A percentile compares a stretch with the other conserved stretches of the same genome.
These are phyloP conservation scores for Digitaria exilis DNA, from an alignment of 202 grass and related monocot species.

Conservation along the genomic window DNA sequence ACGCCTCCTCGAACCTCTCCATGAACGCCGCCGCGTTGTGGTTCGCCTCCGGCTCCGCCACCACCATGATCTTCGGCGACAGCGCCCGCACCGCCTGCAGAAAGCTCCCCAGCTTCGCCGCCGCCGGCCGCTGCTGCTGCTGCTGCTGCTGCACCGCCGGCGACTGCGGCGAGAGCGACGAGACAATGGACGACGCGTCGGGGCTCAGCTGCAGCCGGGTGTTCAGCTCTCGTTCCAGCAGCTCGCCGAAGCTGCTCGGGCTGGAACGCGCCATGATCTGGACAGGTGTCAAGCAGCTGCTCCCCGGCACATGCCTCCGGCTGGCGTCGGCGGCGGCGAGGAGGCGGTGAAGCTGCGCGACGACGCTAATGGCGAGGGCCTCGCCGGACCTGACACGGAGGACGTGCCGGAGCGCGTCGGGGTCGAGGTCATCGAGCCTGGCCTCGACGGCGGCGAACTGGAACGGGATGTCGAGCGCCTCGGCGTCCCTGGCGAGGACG, in stretches of 20 bases:
- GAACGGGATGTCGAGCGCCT: slow-evolving; percentile 57
- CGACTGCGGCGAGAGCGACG: slow-evolving; percentile 18
- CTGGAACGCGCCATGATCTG: slow-evolving; percentile 46
- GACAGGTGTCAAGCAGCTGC: slow-evolving; percentile 14
- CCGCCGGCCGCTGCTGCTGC: too few species aligned
- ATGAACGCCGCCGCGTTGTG: slow-evolving; percentile 54
- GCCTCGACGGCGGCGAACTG: slow-evolving; percentile 44
- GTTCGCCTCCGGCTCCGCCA: slow-evolving; percentile 66
- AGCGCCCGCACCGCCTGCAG: slow-evolving; percentile 33
- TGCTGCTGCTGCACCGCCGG: background rate
- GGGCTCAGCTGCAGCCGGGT: slow-evolving; percentile 53
- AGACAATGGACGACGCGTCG: slow-evolving; percentile 31
- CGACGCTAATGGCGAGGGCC: slow-evolving; percentile 52
- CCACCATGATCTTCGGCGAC: slow-evolving; percentile 59
- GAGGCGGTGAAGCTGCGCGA: slow-evolving; percentile 57
- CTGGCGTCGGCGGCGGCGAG: slow-evolving; percentile 32
- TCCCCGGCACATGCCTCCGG: background rate
- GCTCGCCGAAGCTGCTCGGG: slow-evolving; percentile 53
- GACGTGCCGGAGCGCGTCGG: slow-evolving; percentile 31
- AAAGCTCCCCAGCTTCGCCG: slow-evolving; percentile 40
- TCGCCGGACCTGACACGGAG: slow-evolving; percentile 51
- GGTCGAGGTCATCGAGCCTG: slow-evolving; percentile 44
- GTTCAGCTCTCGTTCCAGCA: slow-evolving; percentile 51
- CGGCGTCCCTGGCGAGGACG: slow-evolving; percentile 45
- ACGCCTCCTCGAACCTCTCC: slow-evolving; percentile 64